Evolutionary conservation across 495 filamentous ascomycete species (phyloP), one percentile per base, ranked within the genome.

Genomic region (Oidiodendron maius): DNA sequence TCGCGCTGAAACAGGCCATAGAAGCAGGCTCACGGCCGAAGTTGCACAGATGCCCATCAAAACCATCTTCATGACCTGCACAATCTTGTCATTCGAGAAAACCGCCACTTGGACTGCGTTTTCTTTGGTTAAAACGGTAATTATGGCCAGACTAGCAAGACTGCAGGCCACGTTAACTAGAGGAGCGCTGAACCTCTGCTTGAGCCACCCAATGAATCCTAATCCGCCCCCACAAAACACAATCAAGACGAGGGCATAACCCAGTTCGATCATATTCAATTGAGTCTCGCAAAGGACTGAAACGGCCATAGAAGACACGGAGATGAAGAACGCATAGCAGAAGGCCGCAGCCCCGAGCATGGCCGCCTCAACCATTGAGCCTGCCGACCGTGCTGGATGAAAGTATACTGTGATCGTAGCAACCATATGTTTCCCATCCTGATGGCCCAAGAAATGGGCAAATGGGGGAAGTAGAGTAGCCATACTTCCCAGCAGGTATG

Each of bases 351-450:
- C 63, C 3, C 91, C 89, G 51, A 91, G 86, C n/a, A 95, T 61
- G 21, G 85, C 81, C 4, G 91, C 91, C 61, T 95, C 86, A 48
- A 82, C 80, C 90, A 95, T 96, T 63, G 87, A 90, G 3, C 93
- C 93, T 37, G 84, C 80, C 16, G 88, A 83, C 50, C 93, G 74
- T 11, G 91, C 89, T n/a, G 93, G 91, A 64, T 98, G 91, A 65
- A 97, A 98, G 58, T 96, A 98, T 9, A 96, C 91, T 16, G 86
- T 89, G 40, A 95, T 78, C 2, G 90, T 94, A 40, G 89, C 87
- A 32, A 95, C 91, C 70, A 97, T 83, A 66, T 97, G 93, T 63
- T 98, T 98, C 18, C 91, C 89, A 71, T 97, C 91, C 59, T 91
- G 86, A 51, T 82, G 76, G 4, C 93, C 93, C 28, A 98, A 69